phyloP scores from a whole-genome alignment of 805 yeast genomes.

The Wickerhamiella dianesei region DNA sequence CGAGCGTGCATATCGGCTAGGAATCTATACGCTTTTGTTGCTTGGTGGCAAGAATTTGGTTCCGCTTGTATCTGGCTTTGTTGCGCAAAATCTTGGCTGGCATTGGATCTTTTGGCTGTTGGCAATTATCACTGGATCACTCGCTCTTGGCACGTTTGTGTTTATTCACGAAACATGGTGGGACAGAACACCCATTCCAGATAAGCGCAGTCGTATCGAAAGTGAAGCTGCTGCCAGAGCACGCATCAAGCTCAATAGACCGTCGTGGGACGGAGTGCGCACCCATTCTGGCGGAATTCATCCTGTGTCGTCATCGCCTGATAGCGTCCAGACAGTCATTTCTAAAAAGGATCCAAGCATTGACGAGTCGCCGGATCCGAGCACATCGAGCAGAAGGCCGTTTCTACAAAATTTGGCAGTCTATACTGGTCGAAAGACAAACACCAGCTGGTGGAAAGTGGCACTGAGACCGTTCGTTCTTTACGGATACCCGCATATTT shows the following conservation, averaged over 20 bases:
- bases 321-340: not conserved
- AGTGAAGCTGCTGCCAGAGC: slow-evolving; percentile 34
- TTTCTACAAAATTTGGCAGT: slow-evolving; percentile 29
- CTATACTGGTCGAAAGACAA: slow-evolving; percentile 36
- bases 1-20: slow-evolving; percentile 47
- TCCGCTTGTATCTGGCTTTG: slow-evolving; percentile 42
- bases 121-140: slow-evolving; percentile 37
- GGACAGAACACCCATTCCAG: slow-evolving; percentile 41
- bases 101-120: slow-evolving; percentile 52
- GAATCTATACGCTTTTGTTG: slow-evolving; percentile 42
- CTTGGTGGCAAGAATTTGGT: slow-evolving; percentile 50
- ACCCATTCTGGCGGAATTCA: not conserved
- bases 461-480: slow-evolving; percentile 42
- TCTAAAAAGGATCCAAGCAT: not conserved
- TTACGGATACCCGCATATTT: slow-evolving; percentile 35
- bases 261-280: slow-evolving; percentile 7
- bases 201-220: slow-evolving; percentile 35
- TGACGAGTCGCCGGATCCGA: not conserved
- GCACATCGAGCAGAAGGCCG: slow-evolving; percentile 13
- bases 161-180: slow-evolving; percentile 56
- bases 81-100: slow-evolving; percentile 36
- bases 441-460: slow-evolving; percentile 42
- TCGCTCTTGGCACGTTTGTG: slow-evolving; percentile 33
- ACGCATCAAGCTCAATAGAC: slow-evolving; percentile 14
- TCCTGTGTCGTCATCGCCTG: not conserved